phyloP scores from a whole-genome alignment of 495 filamentous ascomycete genomes.

The Bathelium albidoporum region DNA sequence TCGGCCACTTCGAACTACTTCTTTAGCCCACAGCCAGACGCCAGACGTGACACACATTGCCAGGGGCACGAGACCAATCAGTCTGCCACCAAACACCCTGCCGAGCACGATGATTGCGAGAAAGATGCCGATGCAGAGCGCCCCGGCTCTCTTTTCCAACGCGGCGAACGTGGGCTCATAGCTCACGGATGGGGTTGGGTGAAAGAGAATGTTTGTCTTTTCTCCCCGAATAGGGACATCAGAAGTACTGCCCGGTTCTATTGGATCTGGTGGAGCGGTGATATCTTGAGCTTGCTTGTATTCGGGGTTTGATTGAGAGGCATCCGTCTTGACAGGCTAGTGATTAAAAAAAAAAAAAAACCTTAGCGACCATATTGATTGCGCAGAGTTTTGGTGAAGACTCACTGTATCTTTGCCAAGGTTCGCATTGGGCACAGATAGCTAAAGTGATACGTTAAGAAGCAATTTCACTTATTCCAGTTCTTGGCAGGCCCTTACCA shows the following conservation, averaged over 20 bases:
- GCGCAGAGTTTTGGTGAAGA: neutral
- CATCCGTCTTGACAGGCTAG: constrained; percentile 49
- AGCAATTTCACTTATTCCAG: neutral
- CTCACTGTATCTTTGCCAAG: constrained; percentile 58
- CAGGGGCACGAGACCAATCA: constrained; percentile 66
- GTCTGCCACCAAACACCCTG: constrained; percentile 62
- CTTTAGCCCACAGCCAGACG: constrained; percentile 80
- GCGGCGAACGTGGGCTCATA: constrained; percentile 75
- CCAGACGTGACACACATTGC: constrained; percentile 58
- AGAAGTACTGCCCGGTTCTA: constrained; percentile 66
- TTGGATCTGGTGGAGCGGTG: constrained; percentile 81
- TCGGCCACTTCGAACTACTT: constrained; percentile 67
- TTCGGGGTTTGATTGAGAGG: constrained; percentile 53
- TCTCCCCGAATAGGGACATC: constrained; percentile 94
- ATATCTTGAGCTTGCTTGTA: constrained; percentile 80
- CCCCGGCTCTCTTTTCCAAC: constrained; percentile 60
- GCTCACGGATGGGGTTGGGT: constrained; percentile 78
- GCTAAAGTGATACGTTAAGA: constrained; percentile 30
- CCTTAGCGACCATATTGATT: neutral
- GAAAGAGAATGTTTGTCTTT: constrained; percentile 92
- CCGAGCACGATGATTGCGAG: constrained; percentile 66
- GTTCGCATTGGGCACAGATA: constrained; percentile 88
- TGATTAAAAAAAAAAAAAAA: too few relatives aligned
- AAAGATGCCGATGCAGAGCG: constrained; percentile 57
- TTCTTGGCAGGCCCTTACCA: constrained; percentile 32